phyloP scores from a whole-genome alignment of 2,329 filamentous ascomycete species.

The Aspergillus glaucus region DNA sequence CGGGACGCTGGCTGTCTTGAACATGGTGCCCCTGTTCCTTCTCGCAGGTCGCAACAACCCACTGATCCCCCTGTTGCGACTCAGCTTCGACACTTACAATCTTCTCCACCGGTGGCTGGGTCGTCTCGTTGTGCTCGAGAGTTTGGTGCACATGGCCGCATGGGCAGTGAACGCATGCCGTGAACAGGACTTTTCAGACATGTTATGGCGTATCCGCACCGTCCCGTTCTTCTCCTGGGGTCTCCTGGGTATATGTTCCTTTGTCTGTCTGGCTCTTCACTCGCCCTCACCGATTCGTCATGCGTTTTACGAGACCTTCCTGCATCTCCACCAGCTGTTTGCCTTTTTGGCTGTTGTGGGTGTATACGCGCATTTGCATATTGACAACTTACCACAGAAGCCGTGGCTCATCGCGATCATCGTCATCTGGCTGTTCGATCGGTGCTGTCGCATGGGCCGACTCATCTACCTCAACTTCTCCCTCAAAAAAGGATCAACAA shows the following conservation, averaged over 20 bases:
- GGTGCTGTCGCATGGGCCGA: slow-evolving; percentile 41
- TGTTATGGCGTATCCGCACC: slow-evolving; percentile 26
- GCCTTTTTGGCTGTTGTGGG: slow-evolving; percentile 40
- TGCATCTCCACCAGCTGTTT: slow-evolving; percentile 42
- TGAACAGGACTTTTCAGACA: slow-evolving; percentile 26
- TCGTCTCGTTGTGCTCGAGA: slow-evolving; percentile 65
- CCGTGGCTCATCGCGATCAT: slow-evolving; percentile 34
- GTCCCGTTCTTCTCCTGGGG: slow-evolving; percentile 41
- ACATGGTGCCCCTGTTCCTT: slow-evolving; percentile 86
- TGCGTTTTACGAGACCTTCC: slow-evolving; percentile 43
- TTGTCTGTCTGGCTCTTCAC: slow-evolving; percentile 38
- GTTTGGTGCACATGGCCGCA: slow-evolving; percentile 62
- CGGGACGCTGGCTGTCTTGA: slow-evolving; percentile 76
- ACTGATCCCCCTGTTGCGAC: slow-evolving; percentile 69
- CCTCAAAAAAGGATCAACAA: slow-evolving; percentile 42
- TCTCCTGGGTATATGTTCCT: slow-evolving; percentile 36
- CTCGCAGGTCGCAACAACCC: slow-evolving; percentile 91
- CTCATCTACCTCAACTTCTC: slow-evolving; percentile 51
- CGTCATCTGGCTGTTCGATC: slow-evolving; percentile 37
- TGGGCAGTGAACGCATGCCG: slow-evolving; percentile 67
- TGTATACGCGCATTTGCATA: slow-evolving; percentile 38
- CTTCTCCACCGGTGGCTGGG: slow-evolving; percentile 80
- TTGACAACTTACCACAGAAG: slow-evolving; percentile 37
- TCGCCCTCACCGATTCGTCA: slow-evolving; percentile 41
- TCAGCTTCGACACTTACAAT: slow-evolving; percentile 97